These are phyloP conservation scores for Lentinula raphanica DNA, from an alignment of 768 basidiomycete species.

Conservation along the genomic window DNA sequence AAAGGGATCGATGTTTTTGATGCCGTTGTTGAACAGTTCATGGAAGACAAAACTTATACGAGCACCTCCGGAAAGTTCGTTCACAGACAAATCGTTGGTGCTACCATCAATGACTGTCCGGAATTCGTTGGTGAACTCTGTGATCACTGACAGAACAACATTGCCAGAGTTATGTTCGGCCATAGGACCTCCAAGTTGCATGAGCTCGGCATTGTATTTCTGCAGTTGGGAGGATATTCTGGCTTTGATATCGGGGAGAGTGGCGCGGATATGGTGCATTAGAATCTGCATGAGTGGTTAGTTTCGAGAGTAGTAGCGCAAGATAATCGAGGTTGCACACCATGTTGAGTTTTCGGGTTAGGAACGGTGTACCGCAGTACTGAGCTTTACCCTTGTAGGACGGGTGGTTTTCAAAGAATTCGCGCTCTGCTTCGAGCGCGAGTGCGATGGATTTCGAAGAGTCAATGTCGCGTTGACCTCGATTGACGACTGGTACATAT, in stretches of 20 bases:
- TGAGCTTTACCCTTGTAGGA: constrained; percentile 92
- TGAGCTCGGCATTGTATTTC: constrained; percentile 83
- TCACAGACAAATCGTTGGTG: constrained; percentile 90
- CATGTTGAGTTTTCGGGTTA: constrained; percentile 92
- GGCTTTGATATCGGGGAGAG: constrained; percentile 97
- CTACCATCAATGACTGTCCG: constrained; percentile 95
- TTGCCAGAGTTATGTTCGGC: constrained; percentile 85
- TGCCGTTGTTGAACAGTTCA: constrained; percentile 94
- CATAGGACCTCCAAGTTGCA: constrained; percentile 77
- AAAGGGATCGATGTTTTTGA: constrained; percentile 95
- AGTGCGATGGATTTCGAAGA: constrained; percentile 73
- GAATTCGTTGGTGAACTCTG: constrained; percentile 97
- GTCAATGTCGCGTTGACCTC: constrained; percentile 97
- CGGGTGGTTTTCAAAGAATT: constrained; percentile 91
- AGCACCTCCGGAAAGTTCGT: constrained; percentile 97
- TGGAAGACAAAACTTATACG: constrained; percentile 99
- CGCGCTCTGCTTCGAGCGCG: constrained; percentile 85
- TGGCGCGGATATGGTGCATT: constrained; percentile 98
- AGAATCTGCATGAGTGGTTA: constrained; percentile 59
- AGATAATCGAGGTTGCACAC: constrained; percentile 35
- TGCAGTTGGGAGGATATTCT: constrained; percentile 87
- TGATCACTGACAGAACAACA: constrained; percentile 94
- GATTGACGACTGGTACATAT: constrained; percentile 98
- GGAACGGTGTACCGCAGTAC: constrained; percentile 96
- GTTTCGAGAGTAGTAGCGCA: constrained; percentile 2